Conservation (phyloP, 2,329 filamentous ascomycete genomes). For the Apiospora sp. region DNA sequence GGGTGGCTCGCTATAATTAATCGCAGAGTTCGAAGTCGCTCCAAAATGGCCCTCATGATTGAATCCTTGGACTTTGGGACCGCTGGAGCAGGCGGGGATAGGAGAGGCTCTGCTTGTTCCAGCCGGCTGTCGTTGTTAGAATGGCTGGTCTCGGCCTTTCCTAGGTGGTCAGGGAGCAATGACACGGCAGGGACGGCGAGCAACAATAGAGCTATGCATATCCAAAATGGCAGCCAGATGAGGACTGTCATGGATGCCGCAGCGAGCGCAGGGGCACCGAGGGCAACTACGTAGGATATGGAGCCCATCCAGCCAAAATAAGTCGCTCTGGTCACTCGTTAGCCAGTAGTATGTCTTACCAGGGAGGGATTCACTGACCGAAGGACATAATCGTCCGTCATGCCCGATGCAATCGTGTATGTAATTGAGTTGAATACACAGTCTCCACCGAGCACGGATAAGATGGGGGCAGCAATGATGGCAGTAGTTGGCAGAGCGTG, state of each 20-base stretch:
- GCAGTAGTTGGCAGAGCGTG: conserved; percentile 46
- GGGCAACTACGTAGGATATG: conserved; percentile 54
- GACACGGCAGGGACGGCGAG: conserved; percentile 44
- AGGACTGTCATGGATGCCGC: conserved; percentile 53
- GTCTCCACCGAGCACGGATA: conserved; percentile 57
- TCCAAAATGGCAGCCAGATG: conserved; percentile 54
- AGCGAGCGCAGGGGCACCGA: conserved; percentile 55
- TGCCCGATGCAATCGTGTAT: conserved; percentile 53
- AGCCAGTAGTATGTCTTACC: conserved; percentile 5
- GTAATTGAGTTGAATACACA: conserved; percentile 60
- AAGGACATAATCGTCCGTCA: conserved; percentile 52
- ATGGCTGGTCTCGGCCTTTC: conserved; percentile 5
- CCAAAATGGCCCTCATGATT: conserved; percentile 34
- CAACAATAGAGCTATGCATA: conserved; percentile 48
- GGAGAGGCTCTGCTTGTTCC: conserved; percentile 34
- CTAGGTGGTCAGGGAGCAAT: conserved; percentile 36
- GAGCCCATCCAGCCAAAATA: conserved; percentile 61
- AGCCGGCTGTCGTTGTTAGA: not conserved
- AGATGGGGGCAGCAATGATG: conserved; percentile 49
- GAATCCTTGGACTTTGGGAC: conserved; percentile 40
- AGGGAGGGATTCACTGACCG: conserved; percentile 37
- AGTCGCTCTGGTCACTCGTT: conserved; percentile 46
- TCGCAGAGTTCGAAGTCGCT: conserved; percentile 42
- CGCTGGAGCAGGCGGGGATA: conserved; percentile 49
- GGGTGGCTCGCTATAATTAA: conserved; percentile 47